Conservation (phyloP, 805 yeast genomes). For the Barnettozyma pratensis region DNA sequence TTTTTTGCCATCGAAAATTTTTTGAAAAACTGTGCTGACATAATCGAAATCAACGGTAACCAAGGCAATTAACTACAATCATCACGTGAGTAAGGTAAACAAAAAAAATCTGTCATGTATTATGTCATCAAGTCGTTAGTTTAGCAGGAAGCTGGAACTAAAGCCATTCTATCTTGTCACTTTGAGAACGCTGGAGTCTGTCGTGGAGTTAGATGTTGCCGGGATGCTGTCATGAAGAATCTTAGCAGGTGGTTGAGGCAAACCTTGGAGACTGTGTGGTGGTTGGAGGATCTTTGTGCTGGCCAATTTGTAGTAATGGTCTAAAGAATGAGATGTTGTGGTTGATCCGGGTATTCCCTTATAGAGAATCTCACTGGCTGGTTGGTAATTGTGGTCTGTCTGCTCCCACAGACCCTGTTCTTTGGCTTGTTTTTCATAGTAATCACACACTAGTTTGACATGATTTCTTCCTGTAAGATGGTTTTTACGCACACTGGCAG, state of each 20-base stretch:
- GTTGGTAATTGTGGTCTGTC: slow-evolving; percentile 21
- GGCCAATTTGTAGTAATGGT: slow-evolving; percentile 17
- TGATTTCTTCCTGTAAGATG: slow-evolving; percentile 79
- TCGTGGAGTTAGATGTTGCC: background rate
- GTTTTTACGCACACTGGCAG: slow-evolving; percentile 77
- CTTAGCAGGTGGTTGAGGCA: slow-evolving; percentile 24
- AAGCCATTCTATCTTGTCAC: background rate
- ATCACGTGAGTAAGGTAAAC: background rate
- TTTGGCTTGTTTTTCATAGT: slow-evolving; percentile 49
- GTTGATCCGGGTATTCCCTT: slow-evolving; percentile 30
- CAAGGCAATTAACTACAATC: no score
- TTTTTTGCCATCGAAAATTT: slow-evolving; percentile 12
- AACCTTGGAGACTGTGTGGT: slow-evolving; percentile 18
- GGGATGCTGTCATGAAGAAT: slow-evolving; percentile 11
- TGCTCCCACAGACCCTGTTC: slow-evolving; percentile 30
- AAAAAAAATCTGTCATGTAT: background rate
- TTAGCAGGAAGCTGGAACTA: no score
- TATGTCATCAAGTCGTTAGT: background rate
- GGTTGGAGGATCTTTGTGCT: slow-evolving; percentile 21
- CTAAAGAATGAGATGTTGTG: slow-evolving; percentile 1
- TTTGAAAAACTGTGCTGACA: background rate
- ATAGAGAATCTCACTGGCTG: slow-evolving; percentile 15
- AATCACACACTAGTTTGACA: slow-evolving; percentile 62
- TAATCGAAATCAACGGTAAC: no score
- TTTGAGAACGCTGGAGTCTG: background rate